phyloP scores from a whole-genome alignment of 2,329 filamentous ascomycete species.

The Malbranchea zuffiana region DNA sequence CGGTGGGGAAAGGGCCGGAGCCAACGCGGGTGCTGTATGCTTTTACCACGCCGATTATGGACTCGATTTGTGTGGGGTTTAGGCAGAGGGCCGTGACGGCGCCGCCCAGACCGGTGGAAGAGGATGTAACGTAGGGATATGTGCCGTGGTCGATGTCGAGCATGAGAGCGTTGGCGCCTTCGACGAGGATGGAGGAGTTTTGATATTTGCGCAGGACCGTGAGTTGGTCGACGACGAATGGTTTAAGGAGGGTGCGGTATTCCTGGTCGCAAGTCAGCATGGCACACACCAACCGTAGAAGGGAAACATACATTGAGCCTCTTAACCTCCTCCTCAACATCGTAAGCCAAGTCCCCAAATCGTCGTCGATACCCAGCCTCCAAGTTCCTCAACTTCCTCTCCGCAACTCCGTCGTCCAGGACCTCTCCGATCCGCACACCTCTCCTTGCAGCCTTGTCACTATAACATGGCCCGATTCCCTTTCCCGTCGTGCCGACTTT shows the following conservation, averaged over 20 bases:
- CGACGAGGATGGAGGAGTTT: constrained; percentile 47
- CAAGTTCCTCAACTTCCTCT: constrained; percentile 43
- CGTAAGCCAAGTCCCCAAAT: constrained; percentile 49
- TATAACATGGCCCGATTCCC: constrained; percentile 49
- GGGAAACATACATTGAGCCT: constrained; percentile 40
- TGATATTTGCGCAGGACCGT: constrained; percentile 46
- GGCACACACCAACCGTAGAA: not conserved
- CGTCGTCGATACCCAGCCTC: constrained; percentile 45
- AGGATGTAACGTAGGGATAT: constrained; percentile 41
- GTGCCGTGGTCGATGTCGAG: constrained; percentile 47
- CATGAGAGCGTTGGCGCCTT: constrained; percentile 55
- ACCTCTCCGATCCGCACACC: constrained; percentile 50
- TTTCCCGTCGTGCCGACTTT: constrained; percentile 42
- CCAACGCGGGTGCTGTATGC: constrained; percentile 53
- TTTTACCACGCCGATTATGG: constrained; percentile 54
- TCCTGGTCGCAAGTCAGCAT: constrained; percentile 18
- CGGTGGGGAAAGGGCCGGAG: constrained; percentile 53
- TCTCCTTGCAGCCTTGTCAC: constrained; percentile 50
- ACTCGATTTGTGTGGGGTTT: constrained; percentile 45
- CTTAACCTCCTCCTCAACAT: constrained; percentile 49
- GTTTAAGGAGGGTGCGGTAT: constrained; percentile 28
- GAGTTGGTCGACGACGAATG: constrained; percentile 36
- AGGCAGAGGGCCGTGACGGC: constrained; percentile 50
- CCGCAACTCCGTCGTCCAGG: constrained; percentile 45
- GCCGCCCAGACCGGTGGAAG: constrained; percentile 39